Percentiles rank a stretch among this genome's conserved stretches.
phyloP scores from a whole-genome alignment of 306 rosid genomes.

The Vigna mungo region DNA sequence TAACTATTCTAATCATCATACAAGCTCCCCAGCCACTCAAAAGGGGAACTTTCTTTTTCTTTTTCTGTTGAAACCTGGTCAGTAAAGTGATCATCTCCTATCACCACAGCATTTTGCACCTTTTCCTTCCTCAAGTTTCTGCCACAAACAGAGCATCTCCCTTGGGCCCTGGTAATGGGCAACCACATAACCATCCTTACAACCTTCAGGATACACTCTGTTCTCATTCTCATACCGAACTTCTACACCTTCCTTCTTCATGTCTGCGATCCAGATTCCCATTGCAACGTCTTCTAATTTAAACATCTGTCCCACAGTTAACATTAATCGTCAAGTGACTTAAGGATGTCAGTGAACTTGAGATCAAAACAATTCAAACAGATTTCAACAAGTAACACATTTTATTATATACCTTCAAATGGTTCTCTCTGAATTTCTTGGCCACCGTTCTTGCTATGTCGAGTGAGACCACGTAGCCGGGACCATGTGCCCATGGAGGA shows the following conservation, averaged over 20 bases:
- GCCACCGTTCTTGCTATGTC: constrained; percentile 84
- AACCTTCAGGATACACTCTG: constrained; percentile 71
- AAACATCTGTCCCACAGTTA: constrained; percentile 76
- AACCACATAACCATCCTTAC: constrained; percentile 87
- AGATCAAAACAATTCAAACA: background rate
- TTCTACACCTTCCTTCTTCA: constrained; percentile 73
- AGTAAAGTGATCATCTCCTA: constrained; percentile 49
- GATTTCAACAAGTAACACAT: constrained; percentile 7
- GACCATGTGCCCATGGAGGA: constrained; percentile 99
- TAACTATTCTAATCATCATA: constrained; percentile 47
- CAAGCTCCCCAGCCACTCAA: constrained; percentile 31
- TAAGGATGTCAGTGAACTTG: no score
- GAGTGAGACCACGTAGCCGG: constrained; percentile 87
- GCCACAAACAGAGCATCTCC: constrained; percentile 98
- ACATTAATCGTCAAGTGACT: constrained; percentile 34
- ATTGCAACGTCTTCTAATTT: constrained; percentile 99
- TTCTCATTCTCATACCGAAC: constrained; percentile 78
- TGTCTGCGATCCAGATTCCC: constrained; percentile 96
- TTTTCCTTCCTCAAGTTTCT: constrained; percentile 75
- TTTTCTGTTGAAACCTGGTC: constrained; percentile 32
- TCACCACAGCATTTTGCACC: constrained; percentile 81
- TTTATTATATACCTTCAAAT: constrained; percentile 70
- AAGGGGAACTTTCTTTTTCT: constrained; percentile 24
- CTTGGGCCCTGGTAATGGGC: constrained; percentile 99
- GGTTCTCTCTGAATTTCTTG: constrained; percentile 62